These are phyloP conservation scores for Iodosphaeria phyllophila DNA, from an alignment of 2,329 filamentous ascomycete genomes.

Conservation along the genomic window DNA sequence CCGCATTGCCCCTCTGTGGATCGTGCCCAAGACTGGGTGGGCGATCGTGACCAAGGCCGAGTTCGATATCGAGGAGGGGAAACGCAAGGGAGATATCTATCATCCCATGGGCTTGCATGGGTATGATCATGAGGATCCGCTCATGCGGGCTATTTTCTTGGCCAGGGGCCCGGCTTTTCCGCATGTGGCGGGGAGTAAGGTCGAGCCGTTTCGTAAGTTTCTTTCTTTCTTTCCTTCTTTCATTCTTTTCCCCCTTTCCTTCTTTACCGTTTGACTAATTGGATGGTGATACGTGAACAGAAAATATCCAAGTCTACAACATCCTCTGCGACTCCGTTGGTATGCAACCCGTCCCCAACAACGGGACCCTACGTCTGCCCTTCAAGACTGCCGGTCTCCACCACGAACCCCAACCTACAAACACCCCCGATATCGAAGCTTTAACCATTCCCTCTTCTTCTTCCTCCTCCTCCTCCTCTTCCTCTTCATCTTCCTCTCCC, in stretches of 20 bases:
- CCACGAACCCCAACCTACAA: too few species aligned
- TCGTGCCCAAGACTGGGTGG: conserved; percentile 84
- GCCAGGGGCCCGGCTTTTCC: conserved; percentile 85
- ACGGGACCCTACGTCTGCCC: conserved; percentile 66
- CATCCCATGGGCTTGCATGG: conserved; percentile 75
- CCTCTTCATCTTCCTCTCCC: too few species aligned
- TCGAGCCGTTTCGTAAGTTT: conserved; percentile 69
- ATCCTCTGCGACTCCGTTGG: conserved; percentile 79
- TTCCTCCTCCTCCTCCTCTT: too few species aligned
- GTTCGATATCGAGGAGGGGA: conserved; percentile 53
- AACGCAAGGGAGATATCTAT: conserved; percentile 47
- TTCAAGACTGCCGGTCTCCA: conserved; percentile 46
- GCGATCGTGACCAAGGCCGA: conserved; percentile 69
- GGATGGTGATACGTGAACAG: conserved; percentile 20
- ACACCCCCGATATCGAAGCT: conserved; percentile 14
- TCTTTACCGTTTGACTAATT: neutral
- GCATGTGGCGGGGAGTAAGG: conserved; percentile 59
- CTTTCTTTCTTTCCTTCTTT: neutral
- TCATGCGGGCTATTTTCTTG: conserved; percentile 94
- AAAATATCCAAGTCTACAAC: conserved; percentile 92
- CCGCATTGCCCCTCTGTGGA: conserved; percentile 87
- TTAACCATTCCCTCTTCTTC: too few species aligned
- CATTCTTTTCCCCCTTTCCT: conserved; percentile 1
- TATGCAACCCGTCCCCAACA: conserved; percentile 58
- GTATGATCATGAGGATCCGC: conserved; percentile 83